These are phyloP conservation scores for Pythium utonaiense DNA, from an alignment of 352 stramenopile genomes.

Conservation along the genomic window DNA sequence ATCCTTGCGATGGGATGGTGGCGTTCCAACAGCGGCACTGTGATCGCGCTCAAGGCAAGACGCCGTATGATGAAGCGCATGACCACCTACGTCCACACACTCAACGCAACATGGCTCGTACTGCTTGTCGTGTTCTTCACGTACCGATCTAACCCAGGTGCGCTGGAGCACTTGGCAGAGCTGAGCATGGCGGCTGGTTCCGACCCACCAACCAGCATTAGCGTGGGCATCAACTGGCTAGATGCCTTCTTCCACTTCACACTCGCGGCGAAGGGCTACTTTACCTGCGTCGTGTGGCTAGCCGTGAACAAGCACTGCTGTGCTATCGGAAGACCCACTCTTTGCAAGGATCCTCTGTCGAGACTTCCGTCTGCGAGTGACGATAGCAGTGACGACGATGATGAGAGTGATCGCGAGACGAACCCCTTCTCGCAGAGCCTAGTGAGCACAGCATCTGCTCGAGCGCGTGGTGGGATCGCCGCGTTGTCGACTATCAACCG, in stretches of 20 bases:
- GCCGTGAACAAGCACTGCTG: slow-evolving; percentile 63
- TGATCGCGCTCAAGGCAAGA: slow-evolving; percentile 63
- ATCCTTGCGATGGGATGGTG: slow-evolving; percentile 70
- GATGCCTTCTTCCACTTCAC: slow-evolving; percentile 56
- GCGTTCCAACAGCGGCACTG: slow-evolving; percentile 71
- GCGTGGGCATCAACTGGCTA: slow-evolving; percentile 30
- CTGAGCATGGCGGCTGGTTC: slow-evolving; percentile 3
- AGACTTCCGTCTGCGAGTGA: neutral
- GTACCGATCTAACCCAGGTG: slow-evolving; percentile 42
- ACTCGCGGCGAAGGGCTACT: slow-evolving; percentile 59
- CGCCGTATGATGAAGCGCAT: slow-evolving; percentile 75
- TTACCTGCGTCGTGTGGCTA: slow-evolving; percentile 61
- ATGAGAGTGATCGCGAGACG: slow-evolving; percentile 11
- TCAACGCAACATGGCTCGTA: slow-evolving; percentile 63
- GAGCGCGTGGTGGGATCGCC: neutral
- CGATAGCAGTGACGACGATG: slow-evolving; percentile 7
- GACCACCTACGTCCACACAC: slow-evolving; percentile 64
- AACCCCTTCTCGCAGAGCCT: slow-evolving; percentile 2
- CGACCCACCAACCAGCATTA: neutral
- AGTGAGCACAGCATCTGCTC: neutral
- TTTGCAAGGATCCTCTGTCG: slow-evolving; percentile 7
- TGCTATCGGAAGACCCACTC: slow-evolving; percentile 19
- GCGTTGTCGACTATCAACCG: slow-evolving; percentile 1
- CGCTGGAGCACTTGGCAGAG: slow-evolving; percentile 33
- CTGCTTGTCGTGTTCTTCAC: slow-evolving; percentile 58